Base-by-base conservation (phyloP, 2,329 filamentous ascomycete genomes). In the Aulographum hederae region DNA sequence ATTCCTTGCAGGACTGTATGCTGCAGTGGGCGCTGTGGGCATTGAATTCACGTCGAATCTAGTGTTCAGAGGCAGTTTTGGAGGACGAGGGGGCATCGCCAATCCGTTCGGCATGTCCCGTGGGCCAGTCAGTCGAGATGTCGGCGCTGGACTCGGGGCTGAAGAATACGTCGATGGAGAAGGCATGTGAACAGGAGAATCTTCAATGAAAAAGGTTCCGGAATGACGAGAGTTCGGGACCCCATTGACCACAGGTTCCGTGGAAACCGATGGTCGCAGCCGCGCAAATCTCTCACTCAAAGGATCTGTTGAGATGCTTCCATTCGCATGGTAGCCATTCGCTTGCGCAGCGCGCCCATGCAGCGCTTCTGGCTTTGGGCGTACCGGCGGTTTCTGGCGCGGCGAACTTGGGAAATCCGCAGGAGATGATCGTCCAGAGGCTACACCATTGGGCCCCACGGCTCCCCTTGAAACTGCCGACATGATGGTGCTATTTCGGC, bases 1-100 rank as follows among this genome's bases (percentile, higher is more conserved):
- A 18, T 78, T 79, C 20, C 77, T 65, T 1, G 74, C 74, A n/a
- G 78, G 78, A 42, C 73, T 82, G 45, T 84, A 85, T 3, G 79
- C 78, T 5, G 78, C 75, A 43, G 74, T 75, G 1, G 78, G 78
- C 28, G 75, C 54, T 46, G 77, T 78, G 8, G 78, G 78, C 44
- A 82, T 56, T 12, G 60, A 60, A 8, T 67, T 61, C 5, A 68
- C 48, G n/a, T n/a, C n/a, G n/a, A 63, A 39, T n/a, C 51, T 47
- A 17, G 58, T 67, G 29, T 67, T 57, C 1, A 72, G 42, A 3
- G 60, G 57, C 6, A 67, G 46, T 31, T 58, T 59, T 1, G 58
- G 54, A 27, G 60, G 58, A 13, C 51, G 46, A 4, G 48, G 40
- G 15, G 46, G 46, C n/a, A 37, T 36, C 2, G 37, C 36, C 12